Base-by-base conservation (phyloP, 352 stramenopile genomes). In the Phytopythium litorale region DNA sequence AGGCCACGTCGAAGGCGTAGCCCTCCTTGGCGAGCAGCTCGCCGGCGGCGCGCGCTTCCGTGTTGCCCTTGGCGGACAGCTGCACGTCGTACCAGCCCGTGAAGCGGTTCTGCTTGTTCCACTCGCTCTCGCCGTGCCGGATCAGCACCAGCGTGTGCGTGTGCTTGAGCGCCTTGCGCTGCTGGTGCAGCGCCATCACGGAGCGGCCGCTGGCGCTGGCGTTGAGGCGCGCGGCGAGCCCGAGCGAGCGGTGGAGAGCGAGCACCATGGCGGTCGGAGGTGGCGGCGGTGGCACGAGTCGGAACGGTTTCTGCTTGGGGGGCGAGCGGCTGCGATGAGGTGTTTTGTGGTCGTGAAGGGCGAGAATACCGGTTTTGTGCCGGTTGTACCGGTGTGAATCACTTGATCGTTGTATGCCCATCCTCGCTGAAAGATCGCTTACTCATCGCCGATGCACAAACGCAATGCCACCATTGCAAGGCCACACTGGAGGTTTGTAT, bases 31-130 rank as follows among this genome's bases (percentile, higher is more conserved):
- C 83, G 15, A 98, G 78, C 69, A 97, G 81, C 66, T 88, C 69
- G 23, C 92, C 94, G 12, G 91, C 92, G 3, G 92, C 90, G n/a
- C 79, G 75, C 21, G 92, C 94, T 66, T 98, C 94, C 61, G 96
- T 73, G 79, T 97, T 88, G 67, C 94, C 82, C 61, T 92, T 96
- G 5, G 78, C 84, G 52, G 79, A 97, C 53, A 98, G 78, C 62
- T 96, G 90, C 60, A 96, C 93, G 72, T 98, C 91, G 70, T 92
- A 96, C 91, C 90, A 98, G 51, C 94, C 94, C 50, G 95, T 98
- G 69, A 98, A 98, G 43, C 88, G 79, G 76, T 98, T 98, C 68
- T 97, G 80, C 57, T 90, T 84, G 86, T 98, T 98, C 94, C 94
- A 98, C 63, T 96, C 96, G 60, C 78, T 95, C 75, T 98, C 91